phyloP scores from a whole-genome alignment of 2,329 filamentous ascomycete species.

The Plenodomus biglobosus region DNA sequence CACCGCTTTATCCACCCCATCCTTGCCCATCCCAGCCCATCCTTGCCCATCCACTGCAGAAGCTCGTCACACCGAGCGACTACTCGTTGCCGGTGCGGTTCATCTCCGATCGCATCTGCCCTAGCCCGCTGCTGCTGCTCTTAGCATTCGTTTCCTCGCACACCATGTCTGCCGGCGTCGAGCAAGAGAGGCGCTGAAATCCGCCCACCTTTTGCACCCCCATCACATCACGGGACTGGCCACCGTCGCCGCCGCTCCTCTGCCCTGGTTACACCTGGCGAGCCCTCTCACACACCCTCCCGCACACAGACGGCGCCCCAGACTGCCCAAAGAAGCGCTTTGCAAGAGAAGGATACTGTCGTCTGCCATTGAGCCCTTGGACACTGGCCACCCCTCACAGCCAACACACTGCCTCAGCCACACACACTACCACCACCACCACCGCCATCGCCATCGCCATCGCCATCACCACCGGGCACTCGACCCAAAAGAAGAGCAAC shows the following conservation, averaged over 20 bases:
- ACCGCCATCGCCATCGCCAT: no score
- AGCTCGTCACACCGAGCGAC: slow-evolving; percentile 27
- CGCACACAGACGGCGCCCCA: slow-evolving; percentile 12
- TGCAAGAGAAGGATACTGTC: slow-evolving; percentile 19
- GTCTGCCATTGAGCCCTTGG: slow-evolving; percentile 9
- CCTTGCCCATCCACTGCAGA: slow-evolving; percentile 19
- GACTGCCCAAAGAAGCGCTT: slow-evolving; percentile 7
- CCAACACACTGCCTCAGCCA: slow-evolving; percentile 30
- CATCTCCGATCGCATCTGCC: slow-evolving; percentile 46
- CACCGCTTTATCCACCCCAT: slow-evolving; percentile 11
- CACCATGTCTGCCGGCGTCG: slow-evolving; percentile 29
- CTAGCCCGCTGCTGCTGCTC: slow-evolving; percentile 19
- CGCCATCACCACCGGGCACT: no score
- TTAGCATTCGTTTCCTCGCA: slow-evolving; percentile 26
- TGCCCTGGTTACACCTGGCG: slow-evolving; percentile 30
- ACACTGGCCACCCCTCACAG: slow-evolving; percentile 14
- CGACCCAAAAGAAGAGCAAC: no score
- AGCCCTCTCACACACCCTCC: slow-evolving; percentile 16
- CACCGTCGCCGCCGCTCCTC: slow-evolving; percentile 15
- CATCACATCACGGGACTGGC: slow-evolving; percentile 37
- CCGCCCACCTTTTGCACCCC: slow-evolving; percentile 19
- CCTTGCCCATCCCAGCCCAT: slow-evolving; percentile 13
- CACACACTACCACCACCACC: slow-evolving; percentile 5
- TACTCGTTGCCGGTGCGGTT: slow-evolving; percentile 32
- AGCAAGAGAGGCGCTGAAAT: slow-evolving; percentile 23